These are phyloP conservation scores for Penicillium daleae DNA, from an alignment of 495 filamentous ascomycete genomes.

Conservation along the genomic window DNA sequence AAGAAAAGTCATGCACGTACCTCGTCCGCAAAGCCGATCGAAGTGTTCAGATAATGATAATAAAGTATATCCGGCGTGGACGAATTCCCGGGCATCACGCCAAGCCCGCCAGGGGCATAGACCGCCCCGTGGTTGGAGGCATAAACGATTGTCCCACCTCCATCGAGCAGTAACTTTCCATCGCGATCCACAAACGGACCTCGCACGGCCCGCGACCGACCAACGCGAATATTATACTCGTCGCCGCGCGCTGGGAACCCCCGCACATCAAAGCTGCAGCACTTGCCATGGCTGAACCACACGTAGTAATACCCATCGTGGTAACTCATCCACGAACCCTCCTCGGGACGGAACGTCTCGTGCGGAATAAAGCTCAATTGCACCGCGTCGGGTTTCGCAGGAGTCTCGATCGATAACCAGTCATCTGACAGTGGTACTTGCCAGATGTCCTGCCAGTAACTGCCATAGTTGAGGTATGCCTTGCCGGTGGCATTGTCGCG, in stretches of 20 bases:
- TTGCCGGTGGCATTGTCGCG: constrained; percentile 42
- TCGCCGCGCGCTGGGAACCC: constrained; percentile 54
- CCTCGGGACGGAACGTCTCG: constrained; percentile 50
- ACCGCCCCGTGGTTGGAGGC: constrained; percentile 49
- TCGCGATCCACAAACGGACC: constrained; percentile 50
- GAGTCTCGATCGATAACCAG: constrained; percentile 42
- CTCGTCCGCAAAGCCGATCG: constrained; percentile 41
- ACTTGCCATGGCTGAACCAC: constrained; percentile 70
- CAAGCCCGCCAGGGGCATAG: constrained; percentile 53
- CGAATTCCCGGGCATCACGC: constrained; percentile 38
- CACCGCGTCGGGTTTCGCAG: constrained; percentile 49
- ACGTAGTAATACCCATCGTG: constrained; percentile 65
- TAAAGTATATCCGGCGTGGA: constrained; percentile 47
- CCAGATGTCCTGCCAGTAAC: constrained; percentile 74
- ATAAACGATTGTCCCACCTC: constrained; percentile 50
- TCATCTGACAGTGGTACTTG: constrained; percentile 60
- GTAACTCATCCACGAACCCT: constrained; percentile 65
- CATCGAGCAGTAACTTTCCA: constrained; percentile 32
- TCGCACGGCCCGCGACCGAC: constrained; percentile 37
- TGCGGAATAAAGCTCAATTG: constrained; percentile 45
- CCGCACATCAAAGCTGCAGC: constrained; percentile 59
- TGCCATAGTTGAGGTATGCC: constrained; percentile 67
- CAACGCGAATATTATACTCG: constrained; percentile 63
- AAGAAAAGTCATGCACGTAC: constrained; percentile 34
- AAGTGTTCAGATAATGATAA: constrained; percentile 54